Base-by-base conservation (phyloP, 768 basidiomycete genomes). In the Pleurotus platypus region DNA sequence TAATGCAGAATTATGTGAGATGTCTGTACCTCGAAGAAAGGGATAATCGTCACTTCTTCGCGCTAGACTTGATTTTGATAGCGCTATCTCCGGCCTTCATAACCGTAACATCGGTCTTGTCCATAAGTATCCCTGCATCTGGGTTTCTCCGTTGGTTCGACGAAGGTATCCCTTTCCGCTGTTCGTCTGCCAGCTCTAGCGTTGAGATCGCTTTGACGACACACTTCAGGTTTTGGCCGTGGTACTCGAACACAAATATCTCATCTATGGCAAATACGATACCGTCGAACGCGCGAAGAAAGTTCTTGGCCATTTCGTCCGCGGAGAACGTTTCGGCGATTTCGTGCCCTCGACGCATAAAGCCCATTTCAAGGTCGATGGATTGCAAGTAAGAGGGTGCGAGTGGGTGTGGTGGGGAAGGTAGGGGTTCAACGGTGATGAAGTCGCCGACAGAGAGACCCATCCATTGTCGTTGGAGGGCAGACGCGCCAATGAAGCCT, bases 11-110 rank as follows among this genome's bases (percentile, higher is more conserved):
- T 45, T 55, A 58, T 16, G 48, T 49, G 56, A 42, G 37, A 59
- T 13, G 20, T 49, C 9, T 43, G 7, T 27, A 49, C 30, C 0
- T 11, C 51, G 37, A 16, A 4, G 55, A 46, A 57, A 8, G 5
- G 9, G 18, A 38, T 47, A 20, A n/a, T 62, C 20, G 58, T 60
- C 49, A 94, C 93, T 90, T 92, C 71, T 90, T 97, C 2, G 90
- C 85, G 62, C 90, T 94, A 26, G 92, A 87, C 74, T 94, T 98
- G 66, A 99, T 77, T 74, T 90, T 95, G 71, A 99, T 93, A 4
- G 78, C 68, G 64, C 89, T 92, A 43, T 83, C 78, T 0, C 87
- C 78, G 1, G 90, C 91, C 70, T 96, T 97, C 72, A 94, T 75
- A 70, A 97, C 84, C 1, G 85, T 91, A 27, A 98, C 75, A 62